Evolutionary conservation across 2,329 filamentous ascomycete species (phyloP).

Genomic region (Thelonectria rubi): DNA sequence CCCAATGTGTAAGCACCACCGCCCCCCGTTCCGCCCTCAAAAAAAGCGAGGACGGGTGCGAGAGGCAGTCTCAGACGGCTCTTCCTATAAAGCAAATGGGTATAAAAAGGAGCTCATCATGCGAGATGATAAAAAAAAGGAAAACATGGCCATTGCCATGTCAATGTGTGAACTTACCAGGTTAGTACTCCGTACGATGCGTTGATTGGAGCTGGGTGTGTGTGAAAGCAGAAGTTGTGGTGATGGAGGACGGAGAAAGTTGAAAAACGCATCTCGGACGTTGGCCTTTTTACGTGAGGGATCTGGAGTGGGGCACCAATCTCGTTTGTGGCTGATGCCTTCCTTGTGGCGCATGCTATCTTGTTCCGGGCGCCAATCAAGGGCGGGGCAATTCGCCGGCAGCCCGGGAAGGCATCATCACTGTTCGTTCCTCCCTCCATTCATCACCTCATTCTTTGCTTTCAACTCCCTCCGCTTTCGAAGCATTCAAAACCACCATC

Average conservation of each 20-base stretch:
- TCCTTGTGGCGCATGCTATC: slow-evolving; percentile 5
- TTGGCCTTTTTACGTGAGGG: slow-evolving; percentile 15
- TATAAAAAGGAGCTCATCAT: slow-evolving; percentile 55
- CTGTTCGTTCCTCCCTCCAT: slow-evolving; percentile 29
- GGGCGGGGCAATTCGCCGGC: slow-evolving; percentile 15
- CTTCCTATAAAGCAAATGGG: slow-evolving; percentile 54
- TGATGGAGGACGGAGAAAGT: slow-evolving; percentile 29
- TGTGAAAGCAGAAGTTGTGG: slow-evolving; percentile 3
- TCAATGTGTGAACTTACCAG: slow-evolving; percentile 1
- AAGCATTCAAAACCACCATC: too few species aligned
- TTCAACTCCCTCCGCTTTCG: background rate
- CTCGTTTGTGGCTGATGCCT: background rate
- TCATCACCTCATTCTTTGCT: slow-evolving; percentile 29
- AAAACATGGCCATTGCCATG: too few species aligned
- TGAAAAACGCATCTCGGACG: slow-evolving; percentile 31
- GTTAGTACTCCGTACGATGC: background rate
- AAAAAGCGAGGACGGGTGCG: slow-evolving; percentile 32
- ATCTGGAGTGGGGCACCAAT: slow-evolving; percentile 25
- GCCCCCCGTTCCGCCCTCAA: slow-evolving; percentile 47
- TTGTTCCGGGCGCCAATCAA: slow-evolving; percentile 27
- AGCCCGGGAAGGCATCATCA: slow-evolving; percentile 22
- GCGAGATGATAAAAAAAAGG: slow-evolving; percentile 34
- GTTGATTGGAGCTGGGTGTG: background rate
- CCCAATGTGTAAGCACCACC: slow-evolving; percentile 58
- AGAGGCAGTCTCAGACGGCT: slow-evolving; percentile 57